Evolutionary conservation across 2,329 filamentous ascomycete genomes (phyloP).

Genomic region (Neofusicoccum sp.): DNA sequence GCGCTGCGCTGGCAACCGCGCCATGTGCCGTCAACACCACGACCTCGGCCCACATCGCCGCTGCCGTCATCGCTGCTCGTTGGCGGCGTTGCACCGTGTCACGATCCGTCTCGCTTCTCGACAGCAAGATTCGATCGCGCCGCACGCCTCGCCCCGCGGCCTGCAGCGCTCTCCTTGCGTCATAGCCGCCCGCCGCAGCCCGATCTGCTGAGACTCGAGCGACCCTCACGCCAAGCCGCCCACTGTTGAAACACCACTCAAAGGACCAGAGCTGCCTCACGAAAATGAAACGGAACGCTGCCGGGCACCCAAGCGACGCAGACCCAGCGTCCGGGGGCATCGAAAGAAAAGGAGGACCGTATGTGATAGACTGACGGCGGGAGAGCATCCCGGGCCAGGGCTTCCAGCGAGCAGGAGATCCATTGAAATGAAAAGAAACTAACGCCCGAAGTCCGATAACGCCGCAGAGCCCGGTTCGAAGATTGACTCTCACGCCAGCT

Average conservation of each 20-base stretch:
- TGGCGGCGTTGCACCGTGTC: not conserved
- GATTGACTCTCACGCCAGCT: too few species aligned
- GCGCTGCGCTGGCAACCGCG: not conserved
- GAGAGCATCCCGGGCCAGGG: not conserved
- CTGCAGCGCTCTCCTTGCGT: not conserved
- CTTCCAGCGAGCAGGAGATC: not conserved
- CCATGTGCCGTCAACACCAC: not conserved
- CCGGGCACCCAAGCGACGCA: not conserved
- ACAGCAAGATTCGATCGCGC: not conserved
- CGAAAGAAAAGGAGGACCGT: not conserved
- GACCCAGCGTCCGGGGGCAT: not conserved
- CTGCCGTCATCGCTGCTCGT: not conserved
- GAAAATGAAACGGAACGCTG: constrained; percentile 10
- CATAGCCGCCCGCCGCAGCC: not conserved
- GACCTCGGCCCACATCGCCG: not conserved
- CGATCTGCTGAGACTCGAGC: constrained; percentile 13
- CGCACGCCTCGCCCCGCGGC: constrained; percentile 5
- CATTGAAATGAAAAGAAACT: not conserved
- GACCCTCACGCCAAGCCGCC: constrained; percentile 10
- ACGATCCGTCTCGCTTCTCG: not conserved
- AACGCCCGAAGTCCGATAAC: constrained; percentile 2
- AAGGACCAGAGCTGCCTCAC: not conserved
- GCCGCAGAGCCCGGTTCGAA: too few species aligned
- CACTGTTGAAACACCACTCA: constrained; percentile 9
- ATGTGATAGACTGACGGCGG: constrained; percentile 4